Base-by-base conservation (phyloP, 306 rosid species). In the Dryas alaskensis region DNA sequence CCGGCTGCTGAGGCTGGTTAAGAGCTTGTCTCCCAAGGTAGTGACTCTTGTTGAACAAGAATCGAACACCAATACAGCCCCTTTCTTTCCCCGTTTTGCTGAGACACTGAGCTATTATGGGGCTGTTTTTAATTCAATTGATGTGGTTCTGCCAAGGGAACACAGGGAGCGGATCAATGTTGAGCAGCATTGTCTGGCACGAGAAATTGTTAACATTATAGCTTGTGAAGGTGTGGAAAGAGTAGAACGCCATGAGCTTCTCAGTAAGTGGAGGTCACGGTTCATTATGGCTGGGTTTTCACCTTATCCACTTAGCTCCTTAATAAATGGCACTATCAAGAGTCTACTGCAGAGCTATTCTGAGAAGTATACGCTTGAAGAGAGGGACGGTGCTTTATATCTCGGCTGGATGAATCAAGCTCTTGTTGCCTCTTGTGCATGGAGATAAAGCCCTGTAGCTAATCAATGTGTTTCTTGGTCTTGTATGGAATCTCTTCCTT, bases 21-120 rank as follows among this genome's bases (percentile, higher is more conserved):
- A 89, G 80, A 78, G 81, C 84, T 80, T 93, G 81, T 83, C 88
- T 51, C 98, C 97, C 3, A 89, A 87, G 81, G 91, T 93, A 39
- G 97, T 89, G 83, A 88, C 98, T 14, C 89, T 93, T n/a, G 89
- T 93, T 57, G 97, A 93, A 81, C 96, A 84, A 61, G 98, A 93
- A 77, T 81, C 82, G 7, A 82, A 89, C 68, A 87, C 93, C 75
- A 89, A 83, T 45, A 83, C 86, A 10, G 84, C 87, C 22, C 85
- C 94, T 5, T 93, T 93, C 76, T 74, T 80, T 40, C 81, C 93
- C 5, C 94, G 97, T 61, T 89, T 93, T 44, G 52, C 89, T 25
- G 96, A 93, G 86, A 86, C 97, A 10, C 37, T 91, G 74, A 76
- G 83, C 73, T 84, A 86, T 75, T 89, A 84, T 78, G 59, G 75